Evolutionary conservation across 352 stramenopile genomes (phyloP).

Genomic region (Pythium phragmiticola): DNA sequence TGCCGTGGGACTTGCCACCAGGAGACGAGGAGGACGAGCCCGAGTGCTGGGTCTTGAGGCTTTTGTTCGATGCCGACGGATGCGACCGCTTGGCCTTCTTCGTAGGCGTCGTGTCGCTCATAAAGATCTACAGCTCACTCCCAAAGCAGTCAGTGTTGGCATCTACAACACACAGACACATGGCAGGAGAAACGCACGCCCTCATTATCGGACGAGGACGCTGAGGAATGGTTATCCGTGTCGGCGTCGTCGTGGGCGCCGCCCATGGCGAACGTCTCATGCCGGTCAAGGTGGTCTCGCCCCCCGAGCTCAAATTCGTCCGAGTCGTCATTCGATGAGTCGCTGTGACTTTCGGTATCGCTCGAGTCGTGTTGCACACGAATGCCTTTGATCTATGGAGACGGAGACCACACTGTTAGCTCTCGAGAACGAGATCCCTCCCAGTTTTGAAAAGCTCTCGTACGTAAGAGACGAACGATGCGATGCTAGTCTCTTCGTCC

Average conservation of each 20-base stretch:
- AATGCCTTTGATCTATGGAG: conserved; percentile 23
- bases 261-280: conserved; percentile 1
- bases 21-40: conserved; percentile 9
- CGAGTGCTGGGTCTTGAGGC: not conserved
- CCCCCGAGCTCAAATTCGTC: conserved; percentile 21
- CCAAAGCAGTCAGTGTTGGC: no score
- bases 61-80: not conserved
- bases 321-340: conserved; percentile 7
- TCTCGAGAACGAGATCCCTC: not conserved
- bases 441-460: not conserved
- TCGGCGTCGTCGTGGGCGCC: conserved; percentile 23
- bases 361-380: conserved; percentile 5
- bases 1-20: not conserved
- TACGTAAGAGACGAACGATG: conserved; percentile 71
- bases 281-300: conserved; percentile 3
- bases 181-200: not conserved
- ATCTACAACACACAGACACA: no score
- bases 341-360: not conserved
- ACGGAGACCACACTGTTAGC: not conserved
- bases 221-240: conserved; percentile 37
- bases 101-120: not conserved
- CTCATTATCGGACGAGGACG: conserved; percentile 10
- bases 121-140: not conserved
- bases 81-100: conserved; percentile 14
- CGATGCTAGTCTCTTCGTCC: conserved; percentile 63